Base-by-base conservation (phyloP, 345 rosid genomes). In the Salix caprea region DNA sequence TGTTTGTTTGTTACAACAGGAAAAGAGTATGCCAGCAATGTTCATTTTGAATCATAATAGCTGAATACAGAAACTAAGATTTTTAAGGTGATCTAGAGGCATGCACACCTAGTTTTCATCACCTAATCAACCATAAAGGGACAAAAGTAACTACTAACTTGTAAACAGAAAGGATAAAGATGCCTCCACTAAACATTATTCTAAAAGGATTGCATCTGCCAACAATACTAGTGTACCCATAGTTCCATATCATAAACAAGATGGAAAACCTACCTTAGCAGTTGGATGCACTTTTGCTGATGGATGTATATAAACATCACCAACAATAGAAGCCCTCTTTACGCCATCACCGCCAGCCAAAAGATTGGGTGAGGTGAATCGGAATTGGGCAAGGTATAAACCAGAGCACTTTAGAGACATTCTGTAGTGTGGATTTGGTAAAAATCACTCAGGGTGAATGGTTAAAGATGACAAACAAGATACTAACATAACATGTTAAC, bases 221-320 rank as follows among this genome's bases (percentile, higher is more conserved):
- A 50, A 14, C 36, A 16, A 52, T 44, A 14, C 40, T 21, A 23
- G 13, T 67, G 65, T 32, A 56, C 34, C 30, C 15, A 32, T 16
- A 24, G 6, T 70, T 21, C 39, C 32, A 40, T 52, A 64, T 8
- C 37, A 56, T 66, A 74, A 69, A 19, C 30, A 70, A 74, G 71
- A 68, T 46, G 34, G 6, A 70, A 56, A 70, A 37, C 2, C 54
- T 76, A 91, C 99, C 98, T 95, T 93, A 14, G 99, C 97, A 79
- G 93, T 93, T 77, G 93, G 96, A 85, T 95, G 97, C 66, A 90
- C 89, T 91, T 95, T 95, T 60, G 99, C 99, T 30, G 97, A 95
- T 76, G 99, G 99, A 74, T 95, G 99, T 82, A 95, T 79, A 78
- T 85, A 89, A 72, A 95, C 99, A 86, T 95, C 94, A 67, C 97